A percentile compares a stretch with the other conserved stretches of the same genome.
Conservation (phyloP, 2,329 filamentous ascomycete species). For the Colletotrichum acutatum region DNA sequence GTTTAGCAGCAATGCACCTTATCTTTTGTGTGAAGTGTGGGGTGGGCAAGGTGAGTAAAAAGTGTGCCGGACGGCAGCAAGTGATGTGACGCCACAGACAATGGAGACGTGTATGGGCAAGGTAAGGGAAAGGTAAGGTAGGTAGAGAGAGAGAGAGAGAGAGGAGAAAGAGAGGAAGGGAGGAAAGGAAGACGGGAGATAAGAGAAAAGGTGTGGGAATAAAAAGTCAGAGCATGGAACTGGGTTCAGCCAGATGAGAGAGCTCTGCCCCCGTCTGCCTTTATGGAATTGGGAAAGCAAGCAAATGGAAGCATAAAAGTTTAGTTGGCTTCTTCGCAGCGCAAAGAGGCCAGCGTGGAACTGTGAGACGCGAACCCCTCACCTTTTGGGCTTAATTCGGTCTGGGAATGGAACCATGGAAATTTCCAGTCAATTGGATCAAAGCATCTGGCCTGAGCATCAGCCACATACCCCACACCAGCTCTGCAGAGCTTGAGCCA, state of each 20-base stretch:
- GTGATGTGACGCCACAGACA: conserved; percentile 30
- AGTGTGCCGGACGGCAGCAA: conserved; percentile 15
- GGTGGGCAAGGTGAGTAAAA: conserved; percentile 9
- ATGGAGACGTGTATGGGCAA: not conserved
- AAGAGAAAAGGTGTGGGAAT: not conserved
- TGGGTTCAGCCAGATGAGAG: conserved; percentile 4
- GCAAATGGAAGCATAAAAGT: conserved; percentile 5
- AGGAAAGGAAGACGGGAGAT: not conserved
- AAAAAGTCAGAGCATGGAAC: conserved; percentile 7
- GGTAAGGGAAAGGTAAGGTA: too few relatives aligned
- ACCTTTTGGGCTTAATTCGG: conserved; percentile 22
- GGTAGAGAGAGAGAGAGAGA: too few relatives aligned
- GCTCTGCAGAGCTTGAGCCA: conserved; percentile 36
- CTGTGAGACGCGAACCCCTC: conserved; percentile 35
- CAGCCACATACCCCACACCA: conserved; percentile 35
- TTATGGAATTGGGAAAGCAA: conserved; percentile 2
- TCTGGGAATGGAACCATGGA: conserved; percentile 32
- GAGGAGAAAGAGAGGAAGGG: not conserved
- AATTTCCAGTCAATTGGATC: conserved; percentile 31
- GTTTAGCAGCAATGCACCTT: conserved; percentile 6
- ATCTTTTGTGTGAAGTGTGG: not conserved
- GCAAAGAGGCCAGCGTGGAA: conserved; percentile 60
- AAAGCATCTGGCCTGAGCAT: not conserved
- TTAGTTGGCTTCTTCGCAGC: conserved; percentile 41
- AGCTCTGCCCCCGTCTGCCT: not conserved